A percentile compares a stretch with the other conserved stretches of the same genome.
phyloP scores from a whole-genome alignment of 352 stramenopile species.

The Peronospora destructor region DNA sequence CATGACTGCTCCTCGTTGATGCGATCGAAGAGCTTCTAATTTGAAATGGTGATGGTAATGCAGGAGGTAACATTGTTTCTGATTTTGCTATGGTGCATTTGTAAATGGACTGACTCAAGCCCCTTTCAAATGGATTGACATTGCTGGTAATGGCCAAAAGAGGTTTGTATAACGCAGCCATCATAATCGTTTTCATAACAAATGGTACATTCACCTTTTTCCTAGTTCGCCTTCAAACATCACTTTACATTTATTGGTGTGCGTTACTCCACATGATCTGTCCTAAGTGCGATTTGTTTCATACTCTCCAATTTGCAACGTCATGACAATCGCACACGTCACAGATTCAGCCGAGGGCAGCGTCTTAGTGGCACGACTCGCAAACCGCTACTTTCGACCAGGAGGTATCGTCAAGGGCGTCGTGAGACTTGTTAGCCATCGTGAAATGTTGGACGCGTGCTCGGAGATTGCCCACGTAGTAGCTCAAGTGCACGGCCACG shows the following conservation, averaged over 20 bases:
- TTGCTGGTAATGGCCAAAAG: no score
- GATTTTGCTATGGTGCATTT: no score
- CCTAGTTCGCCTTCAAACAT: no score
- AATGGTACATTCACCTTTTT: no score
- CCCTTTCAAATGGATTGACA: no score
- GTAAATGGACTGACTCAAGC: no score
- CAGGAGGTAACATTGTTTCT: no score
- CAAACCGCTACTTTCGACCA: slow-evolving; percentile 43
- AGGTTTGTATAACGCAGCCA: no score
- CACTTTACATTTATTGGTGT: no score
- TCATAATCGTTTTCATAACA: no score
- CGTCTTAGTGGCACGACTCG: slow-evolving; percentile 31
- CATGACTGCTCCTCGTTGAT: background rate
- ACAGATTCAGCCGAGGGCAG: slow-evolving; percentile 16
- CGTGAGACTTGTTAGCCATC: slow-evolving; percentile 36
- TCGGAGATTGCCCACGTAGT: slow-evolving; percentile 49
- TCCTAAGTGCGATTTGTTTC: slow-evolving; percentile 3
- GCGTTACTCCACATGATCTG: slow-evolving; percentile 2
- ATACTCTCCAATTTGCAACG: background rate
- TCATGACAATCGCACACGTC: slow-evolving; percentile 23
- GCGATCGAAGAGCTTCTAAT: no score
- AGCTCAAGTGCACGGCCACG: slow-evolving; percentile 58
- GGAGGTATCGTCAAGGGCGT: slow-evolving; percentile 51
- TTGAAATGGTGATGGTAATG: no score
- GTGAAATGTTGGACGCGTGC: slow-evolving; percentile 17